Conservation (phyloP, 169 alveolate genomes). For the Perkinsus marinus region DNA sequence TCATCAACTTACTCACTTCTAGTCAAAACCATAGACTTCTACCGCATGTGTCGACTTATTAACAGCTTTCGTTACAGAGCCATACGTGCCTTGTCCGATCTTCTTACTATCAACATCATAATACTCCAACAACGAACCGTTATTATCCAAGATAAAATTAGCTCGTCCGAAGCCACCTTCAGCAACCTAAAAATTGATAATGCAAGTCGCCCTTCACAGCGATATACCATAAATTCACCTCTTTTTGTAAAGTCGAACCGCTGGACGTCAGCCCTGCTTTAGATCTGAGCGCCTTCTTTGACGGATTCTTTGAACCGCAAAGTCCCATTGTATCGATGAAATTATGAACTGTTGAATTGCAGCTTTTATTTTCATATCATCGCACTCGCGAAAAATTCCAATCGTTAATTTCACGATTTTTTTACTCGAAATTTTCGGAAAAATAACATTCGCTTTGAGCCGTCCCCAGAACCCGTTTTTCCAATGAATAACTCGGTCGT, state of each 20-base stretch:
- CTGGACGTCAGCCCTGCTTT: neutral
- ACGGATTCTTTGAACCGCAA: neutral
- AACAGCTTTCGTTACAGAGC: conserved; percentile 30
- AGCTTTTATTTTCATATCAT: too few species aligned
- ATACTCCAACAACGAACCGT: conserved; percentile 20
- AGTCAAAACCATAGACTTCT: too few species aligned
- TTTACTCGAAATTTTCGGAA: too few species aligned
- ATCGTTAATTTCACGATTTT: too few species aligned
- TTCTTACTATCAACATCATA: conserved; percentile 24
- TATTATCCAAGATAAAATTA: conserved; percentile 13
- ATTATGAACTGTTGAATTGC: neutral
- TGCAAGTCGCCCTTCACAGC: neutral
- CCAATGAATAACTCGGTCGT: too few species aligned
- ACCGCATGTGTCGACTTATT: conserved; percentile 24
- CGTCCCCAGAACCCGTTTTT: too few species aligned
- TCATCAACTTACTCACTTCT: too few species aligned
- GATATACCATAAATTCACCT: neutral
- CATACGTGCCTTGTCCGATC: conserved; percentile 36
- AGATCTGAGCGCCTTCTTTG: neutral
- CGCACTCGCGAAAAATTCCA: too few species aligned
- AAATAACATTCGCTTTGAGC: too few species aligned
- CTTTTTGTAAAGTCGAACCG: neutral
- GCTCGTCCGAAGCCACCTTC: neutral
- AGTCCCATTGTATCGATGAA: neutral
- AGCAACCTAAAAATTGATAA: neutral